phyloP scores from a whole-genome alignment of 495 filamentous ascomycete genomes.

The Penicillium coprophilum region DNA sequence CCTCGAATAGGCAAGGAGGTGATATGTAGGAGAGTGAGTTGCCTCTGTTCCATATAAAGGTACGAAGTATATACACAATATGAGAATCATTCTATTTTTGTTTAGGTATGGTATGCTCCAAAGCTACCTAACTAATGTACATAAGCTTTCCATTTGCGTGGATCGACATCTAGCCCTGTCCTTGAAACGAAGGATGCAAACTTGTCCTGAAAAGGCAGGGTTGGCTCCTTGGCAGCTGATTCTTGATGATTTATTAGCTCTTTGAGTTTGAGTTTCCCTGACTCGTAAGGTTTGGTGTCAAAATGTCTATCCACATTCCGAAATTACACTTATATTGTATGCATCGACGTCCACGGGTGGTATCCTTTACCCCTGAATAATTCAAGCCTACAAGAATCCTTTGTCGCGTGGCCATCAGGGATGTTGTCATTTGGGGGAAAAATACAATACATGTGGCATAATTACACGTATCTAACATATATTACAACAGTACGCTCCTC shows the following conservation, averaged over 20 bases:
- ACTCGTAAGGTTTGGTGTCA: slow-evolving; percentile 8
- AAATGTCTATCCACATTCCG: not conserved
- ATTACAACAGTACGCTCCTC: too few relatives aligned
- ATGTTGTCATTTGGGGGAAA: slow-evolving; percentile 16
- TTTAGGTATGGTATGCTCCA: slow-evolving; percentile 4
- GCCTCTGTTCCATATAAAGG: not conserved
- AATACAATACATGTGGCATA: slow-evolving; percentile 3
- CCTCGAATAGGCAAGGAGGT: slow-evolving; percentile 10
- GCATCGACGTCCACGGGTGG: not conserved
- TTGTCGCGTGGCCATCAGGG: slow-evolving; percentile 35
- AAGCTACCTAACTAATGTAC: not conserved
- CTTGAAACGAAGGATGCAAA: not conserved
- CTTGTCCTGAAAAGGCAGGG: not conserved
- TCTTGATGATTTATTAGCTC: not conserved
- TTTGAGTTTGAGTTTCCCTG: slow-evolving; percentile 1
- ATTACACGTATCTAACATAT: not conserved
- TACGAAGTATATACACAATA: not conserved
- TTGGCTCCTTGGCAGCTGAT: slow-evolving; percentile 4
- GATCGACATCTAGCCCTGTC: not conserved
- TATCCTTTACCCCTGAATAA: slow-evolving; percentile 8
- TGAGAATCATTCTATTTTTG: not conserved
- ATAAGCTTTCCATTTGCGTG: slow-evolving; percentile 5
- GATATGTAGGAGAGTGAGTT: not conserved
- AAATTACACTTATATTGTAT: not conserved
- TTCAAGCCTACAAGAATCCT: slow-evolving; percentile 15